Conservation (phyloP, 371 early-diverging fungal genomes). For the Rhizopus arrhizus region DNA sequence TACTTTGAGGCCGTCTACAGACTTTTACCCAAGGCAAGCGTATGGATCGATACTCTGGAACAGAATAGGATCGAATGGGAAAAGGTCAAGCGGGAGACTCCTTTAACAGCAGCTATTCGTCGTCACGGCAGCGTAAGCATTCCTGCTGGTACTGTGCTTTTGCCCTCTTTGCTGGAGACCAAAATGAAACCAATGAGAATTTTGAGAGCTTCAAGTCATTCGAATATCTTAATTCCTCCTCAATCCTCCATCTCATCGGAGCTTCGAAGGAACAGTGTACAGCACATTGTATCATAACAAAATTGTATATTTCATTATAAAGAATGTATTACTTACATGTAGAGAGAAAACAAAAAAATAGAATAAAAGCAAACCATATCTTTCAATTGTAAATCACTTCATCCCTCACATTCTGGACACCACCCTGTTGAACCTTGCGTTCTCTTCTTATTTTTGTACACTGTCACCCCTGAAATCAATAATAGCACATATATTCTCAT, state of each 20-base stretch:
- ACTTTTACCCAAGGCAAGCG: constrained; percentile 60
- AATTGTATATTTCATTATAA: no score
- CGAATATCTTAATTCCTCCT: constrained; percentile 6
- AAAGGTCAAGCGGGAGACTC: constrained; percentile 30
- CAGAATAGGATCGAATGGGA: constrained; percentile 51
- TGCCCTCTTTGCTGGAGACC: constrained; percentile 23
- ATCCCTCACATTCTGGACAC: no score
- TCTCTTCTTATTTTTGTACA: no score
- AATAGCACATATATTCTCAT: background rate
- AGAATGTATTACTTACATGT: no score
- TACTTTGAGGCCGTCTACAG: constrained; percentile 77
- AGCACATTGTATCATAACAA: background rate
- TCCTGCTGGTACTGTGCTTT: constrained; percentile 49
- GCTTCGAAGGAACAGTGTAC: constrained; percentile 20
- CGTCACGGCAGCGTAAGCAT: constrained; percentile 38
- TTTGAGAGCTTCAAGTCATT: constrained; percentile 18
- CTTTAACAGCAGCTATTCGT: constrained; percentile 23
- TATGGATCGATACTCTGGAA: constrained; percentile 38
- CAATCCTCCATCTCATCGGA: constrained; percentile 3
- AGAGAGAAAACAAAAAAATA: background rate
- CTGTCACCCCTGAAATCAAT: no score
- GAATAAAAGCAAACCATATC: background rate
- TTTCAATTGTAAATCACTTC: no score
- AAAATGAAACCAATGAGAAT: constrained; percentile 16
- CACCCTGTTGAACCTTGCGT: no score